Conservation (phyloP, 352 stramenopile genomes). For the Globisporangium spinosum region DNA sequence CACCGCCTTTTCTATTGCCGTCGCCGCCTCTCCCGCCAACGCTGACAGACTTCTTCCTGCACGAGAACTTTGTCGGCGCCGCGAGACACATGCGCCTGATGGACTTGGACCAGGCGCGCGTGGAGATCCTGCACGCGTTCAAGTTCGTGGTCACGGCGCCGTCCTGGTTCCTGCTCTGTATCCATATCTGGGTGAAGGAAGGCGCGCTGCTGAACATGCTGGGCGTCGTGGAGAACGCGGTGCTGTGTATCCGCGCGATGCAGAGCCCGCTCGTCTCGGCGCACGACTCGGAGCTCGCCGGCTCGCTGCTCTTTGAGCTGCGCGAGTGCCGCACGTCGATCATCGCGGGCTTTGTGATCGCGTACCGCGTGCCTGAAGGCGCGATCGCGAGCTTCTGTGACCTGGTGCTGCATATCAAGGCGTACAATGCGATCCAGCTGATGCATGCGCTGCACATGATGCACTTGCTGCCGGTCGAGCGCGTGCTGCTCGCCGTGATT, state of each 20-base stretch:
- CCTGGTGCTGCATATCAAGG: constrained; percentile 24
- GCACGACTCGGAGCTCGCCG: constrained; percentile 37
- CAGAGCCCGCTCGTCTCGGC: constrained; percentile 21
- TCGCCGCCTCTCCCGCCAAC: constrained; percentile 8
- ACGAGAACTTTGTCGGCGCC: constrained; percentile 24
- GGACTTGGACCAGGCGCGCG: constrained; percentile 27
- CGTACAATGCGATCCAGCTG: constrained; percentile 39
- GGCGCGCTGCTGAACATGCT: constrained; percentile 8
- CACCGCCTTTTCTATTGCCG: not conserved
- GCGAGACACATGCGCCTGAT: constrained; percentile 31
- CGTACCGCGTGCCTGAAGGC: constrained; percentile 32
- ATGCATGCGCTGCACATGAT: constrained; percentile 42
- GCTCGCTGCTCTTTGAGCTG: constrained; percentile 37
- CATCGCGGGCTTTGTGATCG: constrained; percentile 37
- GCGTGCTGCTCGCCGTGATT: constrained; percentile 38
- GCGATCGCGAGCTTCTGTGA: constrained; percentile 32
- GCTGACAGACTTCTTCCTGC: constrained; percentile 34
- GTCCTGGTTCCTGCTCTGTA: constrained; percentile 37
- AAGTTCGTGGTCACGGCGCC: constrained; percentile 25
- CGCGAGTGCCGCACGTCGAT: constrained; percentile 30
- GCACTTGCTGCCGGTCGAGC: constrained; percentile 34
- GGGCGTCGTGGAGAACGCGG: constrained; percentile 13
- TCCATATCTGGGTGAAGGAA: constrained; percentile 24
- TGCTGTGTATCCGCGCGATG: constrained; percentile 24
- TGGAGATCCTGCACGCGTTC: constrained; percentile 37